A percentile compares a stretch with the other conserved stretches of the same genome.
Conservation (phyloP, 176 grass and related monocot genomes). For the Puccinellia tenuiflora region DNA sequence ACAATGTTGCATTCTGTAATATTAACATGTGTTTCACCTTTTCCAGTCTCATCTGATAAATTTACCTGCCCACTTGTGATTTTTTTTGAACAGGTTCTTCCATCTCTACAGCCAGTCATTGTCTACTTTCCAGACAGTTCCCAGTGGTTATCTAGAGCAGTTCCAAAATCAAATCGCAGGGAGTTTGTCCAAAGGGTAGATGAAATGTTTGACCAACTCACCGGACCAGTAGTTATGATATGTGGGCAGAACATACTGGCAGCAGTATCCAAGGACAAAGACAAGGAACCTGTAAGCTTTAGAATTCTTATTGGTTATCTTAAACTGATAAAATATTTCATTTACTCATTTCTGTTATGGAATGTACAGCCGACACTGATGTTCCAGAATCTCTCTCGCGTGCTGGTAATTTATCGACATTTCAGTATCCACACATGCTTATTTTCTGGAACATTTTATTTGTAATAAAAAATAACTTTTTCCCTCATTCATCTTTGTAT, state of each 20-base stretch:
- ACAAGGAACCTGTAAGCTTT: slow-evolving; percentile 69
- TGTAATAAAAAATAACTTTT: background rate
- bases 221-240: slow-evolving; percentile 75
- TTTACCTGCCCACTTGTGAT: background rate
- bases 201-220: slow-evolving; percentile 75
- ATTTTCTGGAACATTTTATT: background rate
- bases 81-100: slow-evolving; percentile 51
- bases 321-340: slow-evolving; percentile 17
- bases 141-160: slow-evolving; percentile 74
- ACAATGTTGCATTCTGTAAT: background rate
- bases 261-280: slow-evolving; percentile 50
- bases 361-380: slow-evolving; percentile 35
- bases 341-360: slow-evolving; percentile 31
- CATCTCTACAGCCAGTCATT: slow-evolving; percentile 71
- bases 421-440: slow-evolving; percentile 4
- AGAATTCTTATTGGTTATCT: background rate
- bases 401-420: slow-evolving; percentile 42
- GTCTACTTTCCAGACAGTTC: slow-evolving; percentile 94
- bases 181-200: slow-evolving; percentile 68
- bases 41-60: background rate
- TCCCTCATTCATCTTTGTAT: background rate
- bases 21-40: background rate
- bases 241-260: slow-evolving; percentile 74
- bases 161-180: slow-evolving; percentile 65
- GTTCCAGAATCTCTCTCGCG: slow-evolving; percentile 46